Conservation (phyloP, 768 basidiomycete species). For the Terana coerulea region DNA sequence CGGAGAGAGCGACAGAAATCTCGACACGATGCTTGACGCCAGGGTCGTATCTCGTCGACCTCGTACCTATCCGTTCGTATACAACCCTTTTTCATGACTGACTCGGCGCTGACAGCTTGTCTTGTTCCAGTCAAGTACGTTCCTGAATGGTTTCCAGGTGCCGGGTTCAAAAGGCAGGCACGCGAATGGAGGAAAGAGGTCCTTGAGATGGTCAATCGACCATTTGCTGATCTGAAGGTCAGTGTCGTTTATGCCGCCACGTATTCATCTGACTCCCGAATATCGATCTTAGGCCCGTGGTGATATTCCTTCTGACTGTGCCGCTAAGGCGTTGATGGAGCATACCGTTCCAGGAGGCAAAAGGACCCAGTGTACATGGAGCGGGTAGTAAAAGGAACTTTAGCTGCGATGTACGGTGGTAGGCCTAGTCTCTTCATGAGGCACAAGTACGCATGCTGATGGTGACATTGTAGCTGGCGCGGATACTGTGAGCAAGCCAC, state of each 20-base stretch:
- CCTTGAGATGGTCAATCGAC: slow-evolving; percentile 9
- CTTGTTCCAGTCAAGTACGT: slow-evolving; percentile 21
- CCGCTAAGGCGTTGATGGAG: slow-evolving; percentile 6
- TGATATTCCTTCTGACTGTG: slow-evolving; percentile 7
- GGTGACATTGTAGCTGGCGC: not conserved
- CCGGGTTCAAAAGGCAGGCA: slow-evolving; percentile 16
- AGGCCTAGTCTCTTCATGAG: too few relatives aligned
- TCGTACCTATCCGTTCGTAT: slow-evolving; percentile 8
- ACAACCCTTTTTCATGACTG: too few relatives aligned
- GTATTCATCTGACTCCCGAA: too few relatives aligned
- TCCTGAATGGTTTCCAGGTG: slow-evolving; percentile 22
- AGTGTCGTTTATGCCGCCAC: slow-evolving; percentile 5
- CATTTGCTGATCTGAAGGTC: slow-evolving; percentile 16
- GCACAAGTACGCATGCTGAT: too few relatives aligned
- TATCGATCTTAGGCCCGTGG: not conserved
- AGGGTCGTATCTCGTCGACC: slow-evolving; percentile 16
- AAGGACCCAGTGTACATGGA: slow-evolving; percentile 13
- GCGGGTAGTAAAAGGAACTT: not conserved
- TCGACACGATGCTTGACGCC: slow-evolving; percentile 9
- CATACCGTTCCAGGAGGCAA: not conserved
- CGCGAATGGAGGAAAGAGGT: slow-evolving; percentile 7
- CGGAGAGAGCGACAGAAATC: slow-evolving; percentile 9
- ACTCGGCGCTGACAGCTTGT: not conserved
- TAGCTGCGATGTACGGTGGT: slow-evolving; percentile 10
- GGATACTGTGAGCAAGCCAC: slow-evolving; percentile 1